Base-by-base conservation (phyloP, 768 basidiomycete genomes). In the Hypholoma fasciculare region DNA sequence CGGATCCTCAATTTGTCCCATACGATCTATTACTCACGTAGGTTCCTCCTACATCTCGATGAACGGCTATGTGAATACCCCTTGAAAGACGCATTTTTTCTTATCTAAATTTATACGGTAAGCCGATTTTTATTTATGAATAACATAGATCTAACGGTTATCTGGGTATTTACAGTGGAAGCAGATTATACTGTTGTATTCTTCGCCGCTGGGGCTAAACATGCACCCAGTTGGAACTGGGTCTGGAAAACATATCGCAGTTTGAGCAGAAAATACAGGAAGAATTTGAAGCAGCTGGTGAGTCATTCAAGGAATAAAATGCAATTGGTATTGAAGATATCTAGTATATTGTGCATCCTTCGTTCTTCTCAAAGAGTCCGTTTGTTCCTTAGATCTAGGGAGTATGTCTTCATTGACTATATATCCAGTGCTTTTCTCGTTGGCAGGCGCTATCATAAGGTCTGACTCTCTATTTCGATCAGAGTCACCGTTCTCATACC, bases 161-260 rank as follows among this genome's bases (percentile, higher is more conserved):
- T 17, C 17, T 20, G 13, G 34, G 14, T 17, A 37, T 27, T 38
- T 19, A 12, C 61, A 94, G 93, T 94, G 59, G 92, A 94, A 69
- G 87, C 90, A 27, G 93, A 95, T 73, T 95, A 95, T 65, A 89
- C 90, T 2, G 86, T 94, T 19, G 83, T 94, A 4, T 93, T 94
- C 72, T 90, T 95, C 61, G 90, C 92, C 26, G 89, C 92, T 1
- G 93, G 91, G 23, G 84, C 84, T 7, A 78, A 76, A 60, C 78
- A 93, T 72, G 82, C 85, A 2, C 93, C 93, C 5, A 81, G 82
- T 23, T 94, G 91, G 91, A 90, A 87, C 62, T 95, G 93, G 93
- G 82, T 95, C 9, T 94, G 92, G 92, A 93, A 90, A 66, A 90
- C 91, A 0, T 94, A 94, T 70, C 81, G 91, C 20, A 88, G 88